Evolutionary conservation across 139 green algal species (phyloP).

Genomic region (Micromonas pusilla): DNA sequence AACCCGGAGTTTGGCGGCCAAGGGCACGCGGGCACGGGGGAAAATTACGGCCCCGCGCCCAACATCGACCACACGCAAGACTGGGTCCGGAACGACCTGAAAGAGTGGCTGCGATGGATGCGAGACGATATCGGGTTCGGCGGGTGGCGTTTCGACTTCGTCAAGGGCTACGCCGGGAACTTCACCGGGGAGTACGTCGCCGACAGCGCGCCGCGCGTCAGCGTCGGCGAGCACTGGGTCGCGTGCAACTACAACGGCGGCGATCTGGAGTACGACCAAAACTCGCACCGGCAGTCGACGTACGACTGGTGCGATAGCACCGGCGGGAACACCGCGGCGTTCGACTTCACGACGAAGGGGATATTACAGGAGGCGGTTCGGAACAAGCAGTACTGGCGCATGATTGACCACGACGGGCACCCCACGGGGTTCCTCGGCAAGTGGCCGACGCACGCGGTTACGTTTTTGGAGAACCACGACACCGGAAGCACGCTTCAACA

Average conservation of each 20-base stretch:
- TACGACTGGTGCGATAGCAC: conserved; percentile 88
- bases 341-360: conserved; percentile 97
- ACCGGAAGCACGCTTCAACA: conserved; percentile 49
- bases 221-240: conserved; percentile 94
- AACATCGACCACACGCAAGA: conserved; percentile 87
- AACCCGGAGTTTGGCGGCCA: conserved; percentile 76
- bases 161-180: conserved; percentile 62
- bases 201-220: conserved; percentile 61
- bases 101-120: conserved; percentile 78
- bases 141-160: conserved; percentile 92
- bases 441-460: conserved; percentile 86
- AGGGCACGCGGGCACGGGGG: conserved; percentile 64
- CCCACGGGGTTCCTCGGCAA: conserved; percentile 50
- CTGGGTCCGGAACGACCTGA: conserved; percentile 56
- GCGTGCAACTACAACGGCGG: conserved; percentile 46
- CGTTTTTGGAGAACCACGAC: conserved; percentile 97
- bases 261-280: conserved; percentile 94
- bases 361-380: conserved; percentile 81
- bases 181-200: conserved; percentile 73
- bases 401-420: conserved; percentile 63
- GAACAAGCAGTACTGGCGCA: conserved; percentile 87
- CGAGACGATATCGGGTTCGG: conserved; percentile 82
- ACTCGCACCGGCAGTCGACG: conserved; percentile 78
- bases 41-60: conserved; percentile 83
- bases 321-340: conserved; percentile 76